Evolutionary conservation across 495 filamentous ascomycete species (phyloP), one percentile per base, ranked within the genome.

Genomic region (Daldinia loculata): DNA sequence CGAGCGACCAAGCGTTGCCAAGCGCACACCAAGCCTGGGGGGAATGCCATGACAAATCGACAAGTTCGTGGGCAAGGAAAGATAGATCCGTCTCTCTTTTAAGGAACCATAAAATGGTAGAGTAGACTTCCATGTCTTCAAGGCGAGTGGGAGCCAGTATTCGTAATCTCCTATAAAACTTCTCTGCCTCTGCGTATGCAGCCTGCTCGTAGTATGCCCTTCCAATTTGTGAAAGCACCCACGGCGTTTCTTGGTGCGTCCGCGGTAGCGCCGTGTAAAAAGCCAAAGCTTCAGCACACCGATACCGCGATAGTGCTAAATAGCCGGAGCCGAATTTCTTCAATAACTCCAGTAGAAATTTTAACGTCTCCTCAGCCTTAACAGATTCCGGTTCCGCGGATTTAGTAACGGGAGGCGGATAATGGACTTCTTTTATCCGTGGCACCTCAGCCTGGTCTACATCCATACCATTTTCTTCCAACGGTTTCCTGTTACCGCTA

Each of bases 91-190:
- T 90, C 69, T 98, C 95, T 71, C 90, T 91, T 76, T 97, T 95
- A 67, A 97, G 83, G 76, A 97, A 93, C 95, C 95, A 99, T 7
- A 99, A 88, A n/a, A 95, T 89, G 12, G 96, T 98, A 3, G 95
- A 98, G 78, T 95, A 99, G 22, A 97, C 89, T 74, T 99, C 95
- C 94, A 98, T 97, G 74, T 97, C 94, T 70, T 94, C 91, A 52
- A 94, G 83, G 19, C 91, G 88, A 4, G 92, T 90, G 6, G 93
- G 94, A 26, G 91, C 89, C 52, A 94, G 81, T 39, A 87, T 83
- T 64, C 91, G 90, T 34, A 98, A 85, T 48, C 90, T 87, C 41
- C 88, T 80, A 78, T 96, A 99, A 71, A 88, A 89, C 72, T 91
- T 93, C 72, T 97, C 94, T 5, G 95, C 93, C 53, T 97, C 92